A percentile compares a stretch with the other conserved stretches of the same genome.
These are phyloP conservation scores for Scalesia atractyloides DNA, from an alignment of 129 eudicot species.

Conservation along the genomic window DNA sequence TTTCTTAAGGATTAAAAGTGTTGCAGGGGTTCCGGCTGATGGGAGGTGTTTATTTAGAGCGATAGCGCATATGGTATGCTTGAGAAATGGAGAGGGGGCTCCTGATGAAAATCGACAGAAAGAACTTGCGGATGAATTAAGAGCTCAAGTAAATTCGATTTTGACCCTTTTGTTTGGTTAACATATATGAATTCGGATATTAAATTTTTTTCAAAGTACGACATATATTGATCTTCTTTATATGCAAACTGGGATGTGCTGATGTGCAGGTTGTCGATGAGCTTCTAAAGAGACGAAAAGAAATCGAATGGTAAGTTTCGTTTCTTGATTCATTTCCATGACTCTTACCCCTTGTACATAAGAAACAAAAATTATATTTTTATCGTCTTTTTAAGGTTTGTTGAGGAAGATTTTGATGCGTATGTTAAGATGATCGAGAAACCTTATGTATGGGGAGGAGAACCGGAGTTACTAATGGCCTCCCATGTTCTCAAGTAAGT, in stretches of 20 bases:
- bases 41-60: constrained; percentile 90
- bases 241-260: constrained; percentile 11
- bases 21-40: constrained; percentile 76
- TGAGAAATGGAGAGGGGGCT: constrained; percentile 74
- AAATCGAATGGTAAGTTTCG: constrained; percentile 62
- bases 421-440: constrained; percentile 64
- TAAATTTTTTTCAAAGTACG: background rate
- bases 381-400: constrained; percentile 44
- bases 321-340: background rate
- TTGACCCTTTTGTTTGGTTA: background rate
- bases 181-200: background rate
- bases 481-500: constrained; percentile 84
- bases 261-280: constrained; percentile 72
- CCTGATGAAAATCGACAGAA: constrained; percentile 79
- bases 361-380: background rate
- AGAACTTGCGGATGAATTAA: constrained; percentile 83
- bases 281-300: constrained; percentile 74
- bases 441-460: constrained; percentile 93
- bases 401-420: constrained; percentile 77
- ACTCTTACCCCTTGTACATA: background rate
- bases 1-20: background rate
- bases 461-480: constrained; percentile 86
- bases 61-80: constrained; percentile 79
- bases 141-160: constrained; percentile 65
- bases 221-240: background rate